phyloP scores from a whole-genome alignment of 2,329 filamentous ascomycete species.

The Alternaria consortialis region DNA sequence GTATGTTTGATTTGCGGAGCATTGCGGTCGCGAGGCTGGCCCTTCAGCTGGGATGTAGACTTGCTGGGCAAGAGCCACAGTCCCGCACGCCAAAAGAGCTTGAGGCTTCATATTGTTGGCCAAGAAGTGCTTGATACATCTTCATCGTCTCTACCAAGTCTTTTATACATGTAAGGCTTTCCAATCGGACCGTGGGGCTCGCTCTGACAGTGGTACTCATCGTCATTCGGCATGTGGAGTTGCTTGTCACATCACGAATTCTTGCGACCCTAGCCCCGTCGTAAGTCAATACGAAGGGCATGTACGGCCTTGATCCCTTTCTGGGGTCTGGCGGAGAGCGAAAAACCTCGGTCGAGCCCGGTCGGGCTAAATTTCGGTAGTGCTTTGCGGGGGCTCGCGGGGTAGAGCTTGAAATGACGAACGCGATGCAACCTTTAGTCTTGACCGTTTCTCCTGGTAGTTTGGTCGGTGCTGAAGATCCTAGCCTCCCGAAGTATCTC shows the following conservation, averaged over 20 bases:
- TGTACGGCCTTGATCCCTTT: slow-evolving; percentile 1
- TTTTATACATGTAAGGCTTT: not conserved
- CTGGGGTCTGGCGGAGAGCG: not conserved
- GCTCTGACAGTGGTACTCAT: not conserved
- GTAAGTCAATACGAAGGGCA: not conserved
- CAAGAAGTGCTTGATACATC: not conserved
- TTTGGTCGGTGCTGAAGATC: not conserved
- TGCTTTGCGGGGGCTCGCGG: slow-evolving; percentile 7
- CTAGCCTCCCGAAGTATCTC: not conserved
- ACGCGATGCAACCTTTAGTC: not conserved
- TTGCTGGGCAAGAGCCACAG: slow-evolving; percentile 42
- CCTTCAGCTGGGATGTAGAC: slow-evolving; percentile 47
- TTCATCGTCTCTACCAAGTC: not conserved
- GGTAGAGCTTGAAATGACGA: slow-evolving; percentile 1
- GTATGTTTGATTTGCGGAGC: slow-evolving; percentile 33
- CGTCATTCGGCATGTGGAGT: slow-evolving; percentile 6
- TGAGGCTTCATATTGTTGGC: slow-evolving; percentile 24
- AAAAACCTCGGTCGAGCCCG: slow-evolving; percentile 2
- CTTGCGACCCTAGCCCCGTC: not conserved
- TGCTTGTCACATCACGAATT: not conserved
- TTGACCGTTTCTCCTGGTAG: not conserved
- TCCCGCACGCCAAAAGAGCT: slow-evolving; percentile 14
- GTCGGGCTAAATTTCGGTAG: slow-evolving; percentile 7
- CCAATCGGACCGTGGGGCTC: slow-evolving; percentile 1
- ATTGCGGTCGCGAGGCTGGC: slow-evolving; percentile 39